Evolutionary conservation across 805 yeast species (phyloP).

Genomic region (Ogataea philodendri): DNA sequence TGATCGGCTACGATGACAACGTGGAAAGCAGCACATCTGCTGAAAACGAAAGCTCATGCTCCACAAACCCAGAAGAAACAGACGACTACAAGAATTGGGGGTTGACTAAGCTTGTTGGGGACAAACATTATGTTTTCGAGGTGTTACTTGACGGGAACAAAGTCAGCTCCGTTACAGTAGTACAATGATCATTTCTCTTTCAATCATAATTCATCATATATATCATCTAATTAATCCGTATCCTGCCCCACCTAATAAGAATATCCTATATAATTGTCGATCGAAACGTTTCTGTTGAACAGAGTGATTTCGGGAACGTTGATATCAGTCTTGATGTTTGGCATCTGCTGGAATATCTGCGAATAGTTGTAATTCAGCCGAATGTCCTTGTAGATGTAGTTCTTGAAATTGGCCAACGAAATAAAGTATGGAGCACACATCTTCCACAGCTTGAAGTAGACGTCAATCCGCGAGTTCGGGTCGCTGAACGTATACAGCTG

Average conservation of each 20-base stretch:
- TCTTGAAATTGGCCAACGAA: slow-evolving; percentile 46
- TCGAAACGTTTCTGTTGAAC: slow-evolving; percentile 32
- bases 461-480: slow-evolving; percentile 45
- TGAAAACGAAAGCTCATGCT: slow-evolving; percentile 4
- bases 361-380: slow-evolving; percentile 41
- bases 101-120: slow-evolving; percentile 30
- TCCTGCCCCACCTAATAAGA: slow-evolving; percentile 21
- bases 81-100: slow-evolving; percentile 36
- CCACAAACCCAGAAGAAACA: slow-evolving; percentile 6
- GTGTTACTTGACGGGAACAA: slow-evolving; percentile 30
- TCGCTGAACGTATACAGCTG: slow-evolving; percentile 31
- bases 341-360: slow-evolving; percentile 38
- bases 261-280: slow-evolving; percentile 31
- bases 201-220: slow-evolving; percentile 6
- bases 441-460: slow-evolving; percentile 56
- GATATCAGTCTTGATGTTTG: slow-evolving; percentile 38
- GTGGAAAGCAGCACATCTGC: slow-evolving; percentile 11
- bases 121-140: slow-evolving; percentile 31
- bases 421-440: slow-evolving; percentile 47
- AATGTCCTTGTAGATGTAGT: slow-evolving; percentile 44
- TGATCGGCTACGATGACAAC: slow-evolving; percentile 31
- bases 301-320: slow-evolving; percentile 41
- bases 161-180: slow-evolving; percentile 32
- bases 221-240: slow-evolving; percentile 4
- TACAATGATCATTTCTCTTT: slow-evolving; percentile 5